These are phyloP conservation scores for Pezicula radicicola DNA, from an alignment of 2,329 filamentous ascomycete genomes.

Conservation along the genomic window DNA sequence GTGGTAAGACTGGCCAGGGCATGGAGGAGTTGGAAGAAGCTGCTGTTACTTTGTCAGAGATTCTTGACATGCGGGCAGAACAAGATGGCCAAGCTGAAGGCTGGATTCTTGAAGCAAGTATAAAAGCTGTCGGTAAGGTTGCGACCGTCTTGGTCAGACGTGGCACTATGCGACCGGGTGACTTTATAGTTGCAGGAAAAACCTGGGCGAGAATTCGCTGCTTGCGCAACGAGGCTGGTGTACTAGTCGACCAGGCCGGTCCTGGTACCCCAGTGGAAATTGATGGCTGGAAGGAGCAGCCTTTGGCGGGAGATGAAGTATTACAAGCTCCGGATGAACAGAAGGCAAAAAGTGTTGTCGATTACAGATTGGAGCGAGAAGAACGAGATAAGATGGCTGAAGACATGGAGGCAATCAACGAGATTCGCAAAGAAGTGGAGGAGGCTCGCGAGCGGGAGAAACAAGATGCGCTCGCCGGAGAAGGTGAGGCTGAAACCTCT, in stretches of 20 bases:
- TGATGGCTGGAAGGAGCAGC: constrained; percentile 89
- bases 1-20: constrained; percentile 88
- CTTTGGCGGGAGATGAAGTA: constrained; percentile 81
- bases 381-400: constrained; percentile 63
- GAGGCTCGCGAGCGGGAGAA: constrained; percentile 61
- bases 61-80: constrained; percentile 87
- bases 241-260: constrained; percentile 66
- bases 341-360: constrained; percentile 73
- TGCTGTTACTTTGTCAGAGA: constrained; percentile 79
- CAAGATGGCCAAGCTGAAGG: constrained; percentile 76
- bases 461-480: constrained; percentile 43
- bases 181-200: constrained; percentile 81
- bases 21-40: constrained; percentile 93
- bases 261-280: constrained; percentile 91
- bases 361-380: constrained; percentile 69
- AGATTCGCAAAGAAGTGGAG: constrained; percentile 52
- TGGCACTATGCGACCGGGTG: constrained; percentile 78
- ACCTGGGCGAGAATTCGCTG: constrained; percentile 86
- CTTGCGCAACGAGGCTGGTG: constrained; percentile 81
- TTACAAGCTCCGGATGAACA: constrained; percentile 79
- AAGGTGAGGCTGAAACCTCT: constrained; percentile 36
- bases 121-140: constrained; percentile 79
- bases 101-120: constrained; percentile 88
- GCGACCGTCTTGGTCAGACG: constrained; percentile 87
- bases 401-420: constrained; percentile 77